phyloP scores from a whole-genome alignment of 2,329 filamentous ascomycete species.

The Nannizzia gypsea region DNA sequence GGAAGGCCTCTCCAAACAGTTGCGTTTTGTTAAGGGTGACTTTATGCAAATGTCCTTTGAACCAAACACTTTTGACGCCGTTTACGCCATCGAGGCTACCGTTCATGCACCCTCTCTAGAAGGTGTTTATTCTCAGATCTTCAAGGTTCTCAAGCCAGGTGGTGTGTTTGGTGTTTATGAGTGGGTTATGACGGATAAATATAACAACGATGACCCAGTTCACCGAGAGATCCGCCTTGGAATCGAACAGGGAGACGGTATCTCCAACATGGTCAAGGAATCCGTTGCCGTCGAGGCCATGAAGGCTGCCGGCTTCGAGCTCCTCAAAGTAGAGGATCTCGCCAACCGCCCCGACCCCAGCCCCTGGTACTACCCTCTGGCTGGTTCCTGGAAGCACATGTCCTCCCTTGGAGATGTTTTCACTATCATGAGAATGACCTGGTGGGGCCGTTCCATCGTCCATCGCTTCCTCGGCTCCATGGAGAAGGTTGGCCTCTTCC shows the following conservation, averaged over 20 bases:
- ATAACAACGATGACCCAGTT: constrained; percentile 75
- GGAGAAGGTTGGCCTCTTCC: constrained; percentile 64
- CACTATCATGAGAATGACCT: constrained; percentile 81
- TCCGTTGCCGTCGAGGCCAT: constrained; percentile 72
- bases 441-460: constrained; percentile 60
- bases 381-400: constrained; percentile 74
- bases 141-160: constrained; percentile 88
- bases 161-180: constrained; percentile 96
- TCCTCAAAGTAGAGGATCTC: constrained; percentile 76
- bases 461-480: constrained; percentile 67
- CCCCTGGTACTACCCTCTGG: constrained; percentile 91
- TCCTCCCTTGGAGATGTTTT: constrained; percentile 66
- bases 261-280: constrained; percentile 91
- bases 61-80: constrained; percentile 82
- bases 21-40: constrained; percentile 84
- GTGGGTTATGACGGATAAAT: constrained; percentile 96
- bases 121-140: constrained; percentile 89
- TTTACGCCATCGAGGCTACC: constrained; percentile 95
- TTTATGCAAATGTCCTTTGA: constrained; percentile 99
- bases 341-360: constrained; percentile 61
- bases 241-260: constrained; percentile 92
- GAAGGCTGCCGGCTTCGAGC: constrained; percentile 72
- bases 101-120: constrained; percentile 84
- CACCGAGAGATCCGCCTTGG: constrained; percentile 86
- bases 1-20: constrained; percentile 66